A percentile compares a stretch with the other conserved stretches of the same genome.
These are phyloP conservation scores for Primulina eburnea DNA, from an alignment of 257 asterid species.

Conservation along the genomic window DNA sequence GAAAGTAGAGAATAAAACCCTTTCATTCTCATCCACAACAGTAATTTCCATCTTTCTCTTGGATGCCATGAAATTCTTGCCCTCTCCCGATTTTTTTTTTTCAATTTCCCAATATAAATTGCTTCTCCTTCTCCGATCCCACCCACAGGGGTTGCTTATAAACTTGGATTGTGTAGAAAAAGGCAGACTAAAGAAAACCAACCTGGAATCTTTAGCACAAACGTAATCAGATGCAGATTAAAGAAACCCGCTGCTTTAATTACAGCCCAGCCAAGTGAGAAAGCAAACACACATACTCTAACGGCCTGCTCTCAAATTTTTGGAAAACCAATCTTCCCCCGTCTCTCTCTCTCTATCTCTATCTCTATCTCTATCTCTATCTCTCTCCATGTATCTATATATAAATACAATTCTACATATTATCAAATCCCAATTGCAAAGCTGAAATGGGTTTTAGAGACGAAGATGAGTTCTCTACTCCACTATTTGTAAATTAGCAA, in stretches of 20 bases:
- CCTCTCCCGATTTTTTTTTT: no score
- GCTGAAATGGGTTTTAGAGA: no score
- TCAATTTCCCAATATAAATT: neutral
- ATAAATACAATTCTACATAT: no score
- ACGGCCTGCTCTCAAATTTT: no score
- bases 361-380: no score
- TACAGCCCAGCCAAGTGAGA: constrained; percentile 13
- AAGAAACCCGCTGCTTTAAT: constrained; percentile 19
- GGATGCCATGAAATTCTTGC: neutral
- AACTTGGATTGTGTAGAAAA: neutral
- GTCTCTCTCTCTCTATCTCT: no score
- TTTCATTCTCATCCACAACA: constrained; percentile 8
- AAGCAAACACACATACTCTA: neutral
- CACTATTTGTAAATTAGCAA: no score
- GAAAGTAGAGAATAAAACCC: constrained; percentile 5
- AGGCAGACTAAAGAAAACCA: neutral
- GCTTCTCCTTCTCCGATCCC: neutral
- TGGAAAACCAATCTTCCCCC: no score
- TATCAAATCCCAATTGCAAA: no score
- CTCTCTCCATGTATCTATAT: no score
- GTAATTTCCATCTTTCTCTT: constrained; percentile 10
- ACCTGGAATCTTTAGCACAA: constrained; percentile 2
- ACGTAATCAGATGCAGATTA: constrained; percentile 20
- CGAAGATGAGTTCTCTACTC: no score
- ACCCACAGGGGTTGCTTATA: neutral